These are phyloP conservation scores for Trypanosoma caninum DNA, from an alignment of 208 protist genomes.

Conservation along the genomic window DNA sequence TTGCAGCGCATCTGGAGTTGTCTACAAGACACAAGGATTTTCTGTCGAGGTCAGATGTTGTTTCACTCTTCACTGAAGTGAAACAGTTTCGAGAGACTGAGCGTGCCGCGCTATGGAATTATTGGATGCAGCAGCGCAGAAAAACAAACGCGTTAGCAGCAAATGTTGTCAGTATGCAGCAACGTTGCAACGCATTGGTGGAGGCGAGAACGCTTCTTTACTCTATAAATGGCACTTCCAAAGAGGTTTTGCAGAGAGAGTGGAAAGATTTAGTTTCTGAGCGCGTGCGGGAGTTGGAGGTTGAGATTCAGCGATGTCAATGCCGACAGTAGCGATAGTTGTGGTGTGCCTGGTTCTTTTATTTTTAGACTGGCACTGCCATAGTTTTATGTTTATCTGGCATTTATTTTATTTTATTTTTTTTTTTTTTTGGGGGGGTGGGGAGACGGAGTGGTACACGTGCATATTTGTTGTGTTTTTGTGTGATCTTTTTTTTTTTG, in stretches of 20 bases:
- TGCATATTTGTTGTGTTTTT: too few relatives aligned
- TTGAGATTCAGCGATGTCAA: not conserved
- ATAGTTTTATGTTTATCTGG: too few relatives aligned
- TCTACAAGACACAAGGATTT: not conserved
- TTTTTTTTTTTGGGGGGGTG: too few relatives aligned
- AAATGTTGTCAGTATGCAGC: slow-evolving; percentile 9
- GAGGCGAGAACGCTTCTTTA: not conserved
- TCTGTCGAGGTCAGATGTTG: slow-evolving; percentile 8
- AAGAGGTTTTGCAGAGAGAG: not conserved
- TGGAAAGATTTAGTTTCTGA: slow-evolving; percentile 4
- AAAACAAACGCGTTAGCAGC: slow-evolving; percentile 1
- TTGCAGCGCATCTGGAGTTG: slow-evolving; percentile 9
- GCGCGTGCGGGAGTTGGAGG: not conserved
- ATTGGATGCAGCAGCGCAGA: slow-evolving; percentile 10
- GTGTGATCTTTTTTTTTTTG: too few relatives aligned
- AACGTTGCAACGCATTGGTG: slow-evolving; percentile 2
- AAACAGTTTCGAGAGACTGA: slow-evolving; percentile 21
- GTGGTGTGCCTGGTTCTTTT: not conserved
- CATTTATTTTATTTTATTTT: too few relatives aligned
- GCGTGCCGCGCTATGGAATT: not conserved
- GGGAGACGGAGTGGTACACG: too few relatives aligned
- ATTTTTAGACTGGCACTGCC: too few relatives aligned
- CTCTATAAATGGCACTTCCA: not conserved
- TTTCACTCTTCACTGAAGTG: slow-evolving; percentile 14
- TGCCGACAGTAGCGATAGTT: not conserved